Conservation (phyloP, 2,329 filamentous ascomycete genomes). For the Epichloe sylvatica region DNA sequence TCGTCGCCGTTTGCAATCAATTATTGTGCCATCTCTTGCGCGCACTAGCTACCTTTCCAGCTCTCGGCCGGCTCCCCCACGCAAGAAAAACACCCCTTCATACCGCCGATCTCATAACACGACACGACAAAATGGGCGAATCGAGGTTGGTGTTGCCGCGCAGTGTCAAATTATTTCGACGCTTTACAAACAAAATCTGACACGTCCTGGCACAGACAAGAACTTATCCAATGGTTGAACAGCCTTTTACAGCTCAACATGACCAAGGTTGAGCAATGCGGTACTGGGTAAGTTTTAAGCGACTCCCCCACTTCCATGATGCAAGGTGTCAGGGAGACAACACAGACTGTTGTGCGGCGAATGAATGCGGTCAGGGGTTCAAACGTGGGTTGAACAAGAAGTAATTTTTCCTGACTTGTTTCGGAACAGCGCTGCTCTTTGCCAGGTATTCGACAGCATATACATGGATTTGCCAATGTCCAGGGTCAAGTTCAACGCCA, state of each 20-base stretch:
- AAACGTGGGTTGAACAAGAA: neutral
- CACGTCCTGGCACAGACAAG: slow-evolving; percentile 56
- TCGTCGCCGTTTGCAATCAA: neutral
- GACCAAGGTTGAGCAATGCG: slow-evolving; percentile 97
- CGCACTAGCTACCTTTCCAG: neutral
- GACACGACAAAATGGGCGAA: slow-evolving; percentile 30
- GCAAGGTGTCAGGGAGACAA: neutral
- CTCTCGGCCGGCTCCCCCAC: neutral
- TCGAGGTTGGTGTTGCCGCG: slow-evolving; percentile 25
- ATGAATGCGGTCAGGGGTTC: neutral
- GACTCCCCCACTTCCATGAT: slow-evolving; percentile 6
- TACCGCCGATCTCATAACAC: slow-evolving; percentile 6
- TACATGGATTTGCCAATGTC: slow-evolving; percentile 91
- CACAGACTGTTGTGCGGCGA: neutral
- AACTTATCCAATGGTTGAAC: slow-evolving; percentile 93
- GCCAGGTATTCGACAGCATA: slow-evolving; percentile 97
- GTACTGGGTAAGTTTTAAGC: slow-evolving; percentile 62
- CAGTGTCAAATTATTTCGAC: neutral
- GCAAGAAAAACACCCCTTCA: neutral
- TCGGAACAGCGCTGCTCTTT: slow-evolving; percentile 65
- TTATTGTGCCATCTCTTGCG: neutral
- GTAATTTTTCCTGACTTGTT: neutral
- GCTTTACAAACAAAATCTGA: slow-evolving; percentile 8
- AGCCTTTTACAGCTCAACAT: slow-evolving; percentile 95
- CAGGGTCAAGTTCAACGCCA: slow-evolving; percentile 96